phyloP scores from a whole-genome alignment of 192 early-diverging fungal genomes.

The Allomyces arbusculus region DNA sequence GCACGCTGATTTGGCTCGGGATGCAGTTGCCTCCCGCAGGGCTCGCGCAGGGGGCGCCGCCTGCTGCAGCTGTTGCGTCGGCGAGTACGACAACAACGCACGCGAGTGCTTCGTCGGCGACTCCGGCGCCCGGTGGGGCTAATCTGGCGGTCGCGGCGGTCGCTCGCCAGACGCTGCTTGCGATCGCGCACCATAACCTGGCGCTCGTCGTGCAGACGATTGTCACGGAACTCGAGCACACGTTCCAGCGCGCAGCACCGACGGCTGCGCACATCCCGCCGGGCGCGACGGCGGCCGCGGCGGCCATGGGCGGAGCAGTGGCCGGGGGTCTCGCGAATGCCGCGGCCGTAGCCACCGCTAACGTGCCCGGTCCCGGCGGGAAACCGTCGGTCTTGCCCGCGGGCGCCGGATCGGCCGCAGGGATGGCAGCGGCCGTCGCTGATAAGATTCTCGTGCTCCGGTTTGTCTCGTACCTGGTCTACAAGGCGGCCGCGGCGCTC shows the following conservation, averaged over 20 bases:
- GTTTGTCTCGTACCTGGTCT: not conserved
- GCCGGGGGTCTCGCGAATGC: too few relatives aligned
- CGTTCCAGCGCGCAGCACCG: too few relatives aligned
- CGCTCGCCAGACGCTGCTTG: not conserved
- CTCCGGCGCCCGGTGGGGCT: not conserved
- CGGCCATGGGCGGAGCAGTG: too few relatives aligned
- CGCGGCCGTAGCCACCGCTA: too few relatives aligned
- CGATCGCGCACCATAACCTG: not conserved
- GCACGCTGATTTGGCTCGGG: not conserved
- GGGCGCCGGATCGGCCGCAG: too few relatives aligned
- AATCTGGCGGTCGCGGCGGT: not conserved
- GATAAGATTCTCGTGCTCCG: not conserved
- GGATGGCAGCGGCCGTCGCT: not conserved
- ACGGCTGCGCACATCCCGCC: too few relatives aligned
- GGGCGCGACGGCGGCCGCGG: too few relatives aligned
- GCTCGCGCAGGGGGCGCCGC: too few relatives aligned
- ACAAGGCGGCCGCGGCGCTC: not conserved
- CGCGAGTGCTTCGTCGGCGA: not conserved
- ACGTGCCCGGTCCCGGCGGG: too few relatives aligned
- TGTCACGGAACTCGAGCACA: not conserved
- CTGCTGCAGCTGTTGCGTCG: too few relatives aligned
- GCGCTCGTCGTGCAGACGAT: not conserved
- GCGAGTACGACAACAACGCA: too few relatives aligned
- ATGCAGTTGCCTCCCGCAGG: not conserved
- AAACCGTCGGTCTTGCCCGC: too few relatives aligned